Evolutionary conservation across 1,284 basidiomycete genomes (phyloP).

Genomic region (Malassezia psittaci): DNA sequence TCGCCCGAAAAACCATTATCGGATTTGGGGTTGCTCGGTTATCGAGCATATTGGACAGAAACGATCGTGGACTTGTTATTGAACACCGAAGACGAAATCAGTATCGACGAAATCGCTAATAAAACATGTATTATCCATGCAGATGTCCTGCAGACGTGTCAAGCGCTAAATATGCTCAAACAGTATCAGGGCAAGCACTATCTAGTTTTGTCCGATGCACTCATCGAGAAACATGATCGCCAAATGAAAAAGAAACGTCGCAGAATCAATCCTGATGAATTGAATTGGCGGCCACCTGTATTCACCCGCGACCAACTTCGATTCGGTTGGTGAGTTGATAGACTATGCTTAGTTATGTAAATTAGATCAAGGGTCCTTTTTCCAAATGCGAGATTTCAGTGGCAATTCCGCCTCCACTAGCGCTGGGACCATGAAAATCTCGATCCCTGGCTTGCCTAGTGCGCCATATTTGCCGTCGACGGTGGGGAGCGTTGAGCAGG

Average conservation of each 20-base stretch:
- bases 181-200: conserved; percentile 92
- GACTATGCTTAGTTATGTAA: neutral
- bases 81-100: conserved; percentile 59
- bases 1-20: conserved; percentile 95
- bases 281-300: conserved; percentile 72
- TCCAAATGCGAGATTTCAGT: neutral
- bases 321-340: conserved; percentile 32
- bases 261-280: conserved; percentile 66
- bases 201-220: conserved; percentile 78
- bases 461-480: conserved; percentile 15
- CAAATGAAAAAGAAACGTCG: conserved; percentile 67
- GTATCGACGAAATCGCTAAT: conserved; percentile 93
- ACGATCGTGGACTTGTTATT: conserved; percentile 86
- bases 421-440: conserved; percentile 30
- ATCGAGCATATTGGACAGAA: conserved; percentile 95
- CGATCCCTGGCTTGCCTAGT: conserved; percentile 40
- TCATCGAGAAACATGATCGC: conserved; percentile 82
- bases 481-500: conserved; percentile 24
- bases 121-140: conserved; percentile 91
- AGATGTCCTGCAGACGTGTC: conserved; percentile 97
- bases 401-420: neutral
- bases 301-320: conserved; percentile 45
- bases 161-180: conserved; percentile 86
- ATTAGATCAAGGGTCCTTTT: neutral
- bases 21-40: conserved; percentile 83